Percentiles rank a stretch among this genome's conserved stretches.
phyloP scores from a whole-genome alignment of 257 asterid genomes.

The Ilex asprella region DNA sequence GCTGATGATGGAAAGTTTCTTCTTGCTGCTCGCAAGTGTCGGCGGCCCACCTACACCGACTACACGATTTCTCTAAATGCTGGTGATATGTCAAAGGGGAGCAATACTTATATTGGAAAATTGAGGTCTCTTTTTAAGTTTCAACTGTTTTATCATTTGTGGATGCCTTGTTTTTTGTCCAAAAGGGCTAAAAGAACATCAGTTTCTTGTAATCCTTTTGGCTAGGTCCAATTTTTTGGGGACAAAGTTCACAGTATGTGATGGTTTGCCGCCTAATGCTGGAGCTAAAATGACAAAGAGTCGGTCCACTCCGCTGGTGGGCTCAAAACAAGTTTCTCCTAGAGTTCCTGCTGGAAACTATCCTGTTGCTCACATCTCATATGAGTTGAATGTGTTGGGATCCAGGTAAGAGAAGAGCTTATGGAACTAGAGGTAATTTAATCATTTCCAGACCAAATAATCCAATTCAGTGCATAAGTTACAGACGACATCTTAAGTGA shows the following conservation, averaged over 20 bases:
- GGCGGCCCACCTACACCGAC: constrained; percentile 82
- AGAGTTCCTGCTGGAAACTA: constrained; percentile 56
- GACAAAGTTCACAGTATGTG: constrained; percentile 70
- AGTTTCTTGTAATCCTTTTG: constrained; percentile 5
- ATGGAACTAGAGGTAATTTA: too few relatives aligned
- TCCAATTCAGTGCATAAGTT: too few relatives aligned
- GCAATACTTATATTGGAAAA: constrained; percentile 60
- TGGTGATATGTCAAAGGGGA: constrained; percentile 58
- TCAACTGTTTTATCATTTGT: constrained; percentile 1
- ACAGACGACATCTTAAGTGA: too few relatives aligned
- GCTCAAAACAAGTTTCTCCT: constrained; percentile 48
- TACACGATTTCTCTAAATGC: constrained; percentile 63
- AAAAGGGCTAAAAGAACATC: constrained; percentile 7
- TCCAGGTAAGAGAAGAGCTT: constrained; percentile 47
- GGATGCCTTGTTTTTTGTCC: background rate
- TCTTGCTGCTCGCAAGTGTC: constrained; percentile 78
- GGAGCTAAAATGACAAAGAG: constrained; percentile 56
- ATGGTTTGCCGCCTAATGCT: constrained; percentile 57
- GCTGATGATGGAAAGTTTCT: constrained; percentile 93
- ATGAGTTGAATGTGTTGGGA: constrained; percentile 77
- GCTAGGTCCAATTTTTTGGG: constrained; percentile 83
- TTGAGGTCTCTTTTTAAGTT: constrained; percentile 43
- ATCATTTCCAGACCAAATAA: too few relatives aligned
- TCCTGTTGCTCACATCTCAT: constrained; percentile 76
- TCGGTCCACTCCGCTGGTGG: constrained; percentile 45